A percentile compares a stretch with the other conserved stretches of the same genome.
Conservation (phyloP, 225 moss, liverwort and hornwort genomes). For the Pseudisothecium myosuroides region DNA sequence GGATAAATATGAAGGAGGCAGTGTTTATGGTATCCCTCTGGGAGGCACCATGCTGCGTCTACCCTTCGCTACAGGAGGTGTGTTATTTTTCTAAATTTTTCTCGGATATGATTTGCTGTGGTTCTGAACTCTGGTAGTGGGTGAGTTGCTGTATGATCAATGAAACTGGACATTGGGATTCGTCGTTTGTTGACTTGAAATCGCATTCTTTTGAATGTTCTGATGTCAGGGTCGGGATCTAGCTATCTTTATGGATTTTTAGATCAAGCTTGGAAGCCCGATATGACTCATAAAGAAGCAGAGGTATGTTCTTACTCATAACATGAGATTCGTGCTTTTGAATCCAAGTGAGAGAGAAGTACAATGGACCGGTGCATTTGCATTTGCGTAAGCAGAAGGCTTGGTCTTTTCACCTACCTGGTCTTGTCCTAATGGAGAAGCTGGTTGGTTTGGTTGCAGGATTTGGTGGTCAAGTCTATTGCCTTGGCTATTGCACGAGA, state of each 20-base stretch:
- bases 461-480: conserved; percentile 89
- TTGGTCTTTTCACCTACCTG: not conserved
- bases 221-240: conserved; percentile 79
- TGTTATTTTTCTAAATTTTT: not conserved
- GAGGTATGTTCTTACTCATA: conserved; percentile 32
- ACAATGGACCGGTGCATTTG: not conserved
- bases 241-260: conserved; percentile 95
- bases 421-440: not conserved
- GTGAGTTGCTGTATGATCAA: not conserved
- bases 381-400: not conserved
- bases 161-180: not conserved
- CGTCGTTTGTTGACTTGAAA: not conserved
- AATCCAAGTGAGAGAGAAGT: not conserved
- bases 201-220: not conserved
- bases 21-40: conserved; percentile 86
- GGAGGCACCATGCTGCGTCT: conserved; percentile 91
- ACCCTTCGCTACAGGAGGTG: conserved; percentile 94
- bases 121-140: not conserved
- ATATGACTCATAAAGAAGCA: conserved; percentile 75
- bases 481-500: conserved; percentile 96
- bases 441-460: conserved; percentile 30
- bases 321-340: not conserved
- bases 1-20: conserved; percentile 97
- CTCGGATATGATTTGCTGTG: not conserved
- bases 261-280: conserved; percentile 93